Percentiles rank a stretch among this genome's conserved stretches.
Conservation (phyloP, 148 eudicot genomes). For the Pharnaceum exiguum region DNA sequence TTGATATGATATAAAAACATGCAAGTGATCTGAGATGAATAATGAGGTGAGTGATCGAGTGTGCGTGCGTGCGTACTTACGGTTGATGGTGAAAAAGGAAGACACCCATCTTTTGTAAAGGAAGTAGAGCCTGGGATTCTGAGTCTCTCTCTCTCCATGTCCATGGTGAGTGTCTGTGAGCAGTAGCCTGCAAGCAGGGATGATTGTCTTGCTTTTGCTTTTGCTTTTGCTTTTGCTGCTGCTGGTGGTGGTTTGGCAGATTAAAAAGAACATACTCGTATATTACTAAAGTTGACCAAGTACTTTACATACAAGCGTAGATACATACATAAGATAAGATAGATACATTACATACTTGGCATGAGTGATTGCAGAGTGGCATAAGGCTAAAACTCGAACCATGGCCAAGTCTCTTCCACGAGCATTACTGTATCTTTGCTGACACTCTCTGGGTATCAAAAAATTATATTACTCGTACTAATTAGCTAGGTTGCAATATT, state of each 20-base stretch:
- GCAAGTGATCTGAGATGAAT: neutral
- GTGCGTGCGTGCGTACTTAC: too few relatives aligned
- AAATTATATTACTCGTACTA: neutral
- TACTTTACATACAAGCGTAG: neutral
- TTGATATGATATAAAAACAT: neutral
- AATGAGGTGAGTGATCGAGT: too few relatives aligned
- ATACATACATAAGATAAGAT: neutral
- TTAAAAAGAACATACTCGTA: neutral
- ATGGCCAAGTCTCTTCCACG: conserved; percentile 87
- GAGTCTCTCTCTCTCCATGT: too few relatives aligned
- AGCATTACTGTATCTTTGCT: conserved; percentile 49
- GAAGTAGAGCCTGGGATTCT: conserved; percentile 58
- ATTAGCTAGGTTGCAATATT: too few relatives aligned
- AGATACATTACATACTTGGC: conserved; percentile 49
- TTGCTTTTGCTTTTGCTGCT: too few relatives aligned
- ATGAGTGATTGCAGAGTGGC: conserved; percentile 62
- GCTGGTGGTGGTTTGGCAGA: conserved; percentile 28
- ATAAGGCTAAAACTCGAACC: conserved; percentile 68
- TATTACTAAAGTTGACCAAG: neutral
- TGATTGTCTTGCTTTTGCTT: too few relatives aligned
- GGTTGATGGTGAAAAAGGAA: conserved; percentile 59
- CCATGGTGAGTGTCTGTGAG: conserved; percentile 85
- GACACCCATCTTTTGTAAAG: conserved; percentile 87
- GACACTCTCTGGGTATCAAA: conserved; percentile 48
- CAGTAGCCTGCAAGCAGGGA: conserved; percentile 66